Conservation (phyloP, 495 filamentous ascomycete species). For the Aspergillus nanangensis region DNA sequence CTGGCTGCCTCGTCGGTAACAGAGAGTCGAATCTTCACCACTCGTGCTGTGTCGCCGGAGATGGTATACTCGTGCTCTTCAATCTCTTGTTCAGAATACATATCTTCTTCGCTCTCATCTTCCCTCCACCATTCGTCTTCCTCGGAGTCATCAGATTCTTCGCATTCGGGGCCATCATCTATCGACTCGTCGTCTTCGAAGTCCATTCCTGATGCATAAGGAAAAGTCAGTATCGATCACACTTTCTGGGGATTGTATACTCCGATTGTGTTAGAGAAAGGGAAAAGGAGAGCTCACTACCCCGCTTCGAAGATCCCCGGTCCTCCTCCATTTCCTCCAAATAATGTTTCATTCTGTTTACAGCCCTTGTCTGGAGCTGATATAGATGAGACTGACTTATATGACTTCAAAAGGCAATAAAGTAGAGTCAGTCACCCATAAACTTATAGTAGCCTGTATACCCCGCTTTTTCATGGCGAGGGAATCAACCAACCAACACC, state of each 20-base stretch:
- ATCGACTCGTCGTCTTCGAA: conserved; percentile 12
- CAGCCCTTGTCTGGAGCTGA: background rate
- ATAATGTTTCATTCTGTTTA: conserved; percentile 3
- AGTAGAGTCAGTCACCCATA: no score
- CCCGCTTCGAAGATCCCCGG: conserved; percentile 5
- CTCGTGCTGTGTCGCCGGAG: conserved; percentile 12
- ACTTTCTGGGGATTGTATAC: conserved; percentile 4
- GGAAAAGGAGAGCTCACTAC: conserved; percentile 6
- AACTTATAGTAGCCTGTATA: no score
- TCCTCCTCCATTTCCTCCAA: background rate
- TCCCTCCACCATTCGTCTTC: conserved; percentile 15
- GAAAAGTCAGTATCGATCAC: conserved; percentile 11
- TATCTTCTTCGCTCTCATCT: conserved; percentile 17
- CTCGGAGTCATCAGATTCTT: conserved; percentile 10
- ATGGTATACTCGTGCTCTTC: conserved; percentile 18
- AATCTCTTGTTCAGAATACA: conserved; percentile 11
- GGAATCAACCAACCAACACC: no score
- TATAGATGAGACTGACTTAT: no score
- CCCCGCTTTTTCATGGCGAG: no score
- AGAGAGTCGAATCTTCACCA: conserved; percentile 16
- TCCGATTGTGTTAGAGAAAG: conserved; percentile 6
- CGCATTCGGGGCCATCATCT: conserved; percentile 10
- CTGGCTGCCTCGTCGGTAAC: conserved; percentile 8
- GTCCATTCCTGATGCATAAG: conserved; percentile 10
- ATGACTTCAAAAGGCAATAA: no score